Percentiles rank a stretch among this genome's conserved stretches.
Conservation (phyloP, 768 basidiomycete genomes). For the Phlegmacium glaucopus region DNA sequence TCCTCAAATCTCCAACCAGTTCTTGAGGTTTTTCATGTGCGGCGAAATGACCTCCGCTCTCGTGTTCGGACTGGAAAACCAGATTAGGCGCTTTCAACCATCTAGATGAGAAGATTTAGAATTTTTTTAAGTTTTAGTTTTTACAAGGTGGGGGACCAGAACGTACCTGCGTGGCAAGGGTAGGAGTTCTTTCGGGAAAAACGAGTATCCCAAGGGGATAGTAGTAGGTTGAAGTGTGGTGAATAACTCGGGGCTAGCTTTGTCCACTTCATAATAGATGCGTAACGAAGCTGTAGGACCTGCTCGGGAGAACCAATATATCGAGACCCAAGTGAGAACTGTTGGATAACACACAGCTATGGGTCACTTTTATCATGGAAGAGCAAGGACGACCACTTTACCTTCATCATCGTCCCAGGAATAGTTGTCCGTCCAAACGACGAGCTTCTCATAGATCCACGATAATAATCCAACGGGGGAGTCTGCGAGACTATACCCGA, state of each 20-base stretch:
- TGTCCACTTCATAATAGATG: conserved; percentile 49
- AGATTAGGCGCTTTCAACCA: conserved; percentile 22
- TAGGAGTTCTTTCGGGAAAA: conserved; percentile 43
- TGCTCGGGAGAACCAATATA: conserved; percentile 52
- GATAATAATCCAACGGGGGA: conserved; percentile 52
- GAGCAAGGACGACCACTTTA: conserved; percentile 4
- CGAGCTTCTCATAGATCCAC: conserved; percentile 51
- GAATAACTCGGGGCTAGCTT: conserved; percentile 9
- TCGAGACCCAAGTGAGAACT: conserved; percentile 56
- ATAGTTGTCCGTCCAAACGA: conserved; percentile 45
- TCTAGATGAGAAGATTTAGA: conserved; percentile 6
- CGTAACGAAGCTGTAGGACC: conserved; percentile 53
- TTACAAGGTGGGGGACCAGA: background rate
- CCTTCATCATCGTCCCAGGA: conserved; percentile 57
- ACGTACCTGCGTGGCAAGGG: conserved; percentile 21
- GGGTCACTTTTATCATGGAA: background rate
- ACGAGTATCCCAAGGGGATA: conserved; percentile 45
- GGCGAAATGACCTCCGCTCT: conserved; percentile 45
- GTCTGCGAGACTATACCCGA: conserved; percentile 51
- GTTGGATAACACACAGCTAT: background rate
- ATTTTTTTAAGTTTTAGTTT: background rate
- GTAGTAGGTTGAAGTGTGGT: conserved; percentile 5
- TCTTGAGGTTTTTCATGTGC: conserved; percentile 25
- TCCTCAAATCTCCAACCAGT: conserved; percentile 37
- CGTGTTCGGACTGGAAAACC: conserved; percentile 36